These are phyloP conservation scores for Candida ipomoeae DNA, from an alignment of 805 yeast species.

Conservation along the genomic window DNA sequence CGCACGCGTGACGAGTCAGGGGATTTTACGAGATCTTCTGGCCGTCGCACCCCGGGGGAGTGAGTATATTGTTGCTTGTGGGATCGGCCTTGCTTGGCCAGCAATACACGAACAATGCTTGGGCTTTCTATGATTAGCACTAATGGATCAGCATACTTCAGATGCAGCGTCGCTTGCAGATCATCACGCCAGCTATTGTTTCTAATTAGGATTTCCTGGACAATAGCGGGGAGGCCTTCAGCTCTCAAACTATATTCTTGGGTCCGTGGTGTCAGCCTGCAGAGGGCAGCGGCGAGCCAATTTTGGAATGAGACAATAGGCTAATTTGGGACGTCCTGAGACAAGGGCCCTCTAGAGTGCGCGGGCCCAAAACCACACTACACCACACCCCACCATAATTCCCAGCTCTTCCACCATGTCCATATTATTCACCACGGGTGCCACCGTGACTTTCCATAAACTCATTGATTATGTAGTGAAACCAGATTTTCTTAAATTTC, in stretches of 20 bases:
- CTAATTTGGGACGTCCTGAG: background rate
- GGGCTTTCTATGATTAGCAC: too few species aligned
- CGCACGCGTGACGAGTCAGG: background rate
- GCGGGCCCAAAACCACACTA: background rate
- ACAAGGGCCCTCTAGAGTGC: background rate
- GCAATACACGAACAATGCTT: too few species aligned
- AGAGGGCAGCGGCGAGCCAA: background rate
- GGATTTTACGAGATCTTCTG: background rate
- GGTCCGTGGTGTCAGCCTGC: background rate
- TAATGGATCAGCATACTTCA: too few species aligned
- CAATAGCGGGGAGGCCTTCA: too few species aligned
- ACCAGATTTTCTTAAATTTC: conserved; percentile 27
- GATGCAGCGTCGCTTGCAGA: too few species aligned
- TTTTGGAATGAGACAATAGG: background rate
- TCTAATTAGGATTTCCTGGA: too few species aligned
- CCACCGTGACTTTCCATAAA: conserved; percentile 74
- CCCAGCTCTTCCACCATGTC: conserved; percentile 1
- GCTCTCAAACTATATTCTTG: background rate
- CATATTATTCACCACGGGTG: conserved; percentile 77
- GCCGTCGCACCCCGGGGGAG: too few species aligned
- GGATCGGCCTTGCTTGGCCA: too few species aligned
- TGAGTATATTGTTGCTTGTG: too few species aligned
- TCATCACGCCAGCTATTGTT: background rate
- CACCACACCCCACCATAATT: background rate
- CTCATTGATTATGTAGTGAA: conserved; percentile 47